These are phyloP conservation scores for Luffa acutangula DNA, from an alignment of 306 rosid species.

Conservation along the genomic window DNA sequence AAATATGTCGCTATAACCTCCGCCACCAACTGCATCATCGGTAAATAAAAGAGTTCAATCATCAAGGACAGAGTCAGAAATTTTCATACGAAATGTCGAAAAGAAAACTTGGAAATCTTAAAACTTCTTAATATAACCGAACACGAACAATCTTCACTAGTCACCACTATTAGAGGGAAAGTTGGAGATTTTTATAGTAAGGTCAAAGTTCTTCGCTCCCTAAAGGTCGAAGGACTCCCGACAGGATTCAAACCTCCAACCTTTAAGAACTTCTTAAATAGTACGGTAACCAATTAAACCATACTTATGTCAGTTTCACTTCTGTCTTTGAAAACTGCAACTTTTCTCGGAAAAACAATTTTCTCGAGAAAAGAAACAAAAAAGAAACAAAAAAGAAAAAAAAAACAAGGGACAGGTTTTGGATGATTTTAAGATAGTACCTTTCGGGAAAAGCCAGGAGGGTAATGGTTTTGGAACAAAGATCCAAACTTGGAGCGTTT, in stretches of 20 bases:
- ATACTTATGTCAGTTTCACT: too few relatives aligned
- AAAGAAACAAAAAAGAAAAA: neutral
- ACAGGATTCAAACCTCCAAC: too few relatives aligned
- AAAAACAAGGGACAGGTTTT: neutral
- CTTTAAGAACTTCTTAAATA: too few relatives aligned
- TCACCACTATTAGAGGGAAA: too few relatives aligned
- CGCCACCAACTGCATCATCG: conserved; percentile 42
- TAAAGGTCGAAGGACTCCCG: too few relatives aligned
- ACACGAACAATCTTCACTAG: too few relatives aligned
- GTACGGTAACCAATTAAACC: neutral
- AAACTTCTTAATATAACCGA: too few relatives aligned
- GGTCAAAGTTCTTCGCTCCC: too few relatives aligned
- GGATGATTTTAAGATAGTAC: neutral
- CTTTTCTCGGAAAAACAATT: neutral
- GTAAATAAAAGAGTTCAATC: neutral
- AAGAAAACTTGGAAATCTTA: too few relatives aligned
- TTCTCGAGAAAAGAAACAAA: neutral
- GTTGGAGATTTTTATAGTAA: too few relatives aligned
- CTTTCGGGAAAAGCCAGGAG: conserved; percentile 29
- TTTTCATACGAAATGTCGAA: neutral
- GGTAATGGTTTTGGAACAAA: conserved; percentile 20
- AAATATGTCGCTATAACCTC: conserved; percentile 58
- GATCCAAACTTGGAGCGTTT: neutral
- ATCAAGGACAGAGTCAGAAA: neutral
- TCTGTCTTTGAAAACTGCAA: too few relatives aligned